Evolutionary conservation across 805 yeast species (phyloP).

Genomic region (Candida tammaniensis): DNA sequence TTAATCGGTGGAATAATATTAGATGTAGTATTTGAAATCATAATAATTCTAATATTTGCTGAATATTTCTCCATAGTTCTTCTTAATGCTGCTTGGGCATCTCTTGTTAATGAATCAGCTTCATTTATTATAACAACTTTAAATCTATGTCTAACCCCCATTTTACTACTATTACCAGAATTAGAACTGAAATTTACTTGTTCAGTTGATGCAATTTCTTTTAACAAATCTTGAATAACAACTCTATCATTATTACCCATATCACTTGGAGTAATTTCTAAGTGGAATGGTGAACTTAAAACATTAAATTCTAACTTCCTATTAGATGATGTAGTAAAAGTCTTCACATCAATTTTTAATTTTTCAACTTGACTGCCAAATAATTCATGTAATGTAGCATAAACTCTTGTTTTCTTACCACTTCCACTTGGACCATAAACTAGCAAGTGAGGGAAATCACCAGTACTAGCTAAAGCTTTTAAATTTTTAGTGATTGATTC

Average conservation of each 20-base stretch:
- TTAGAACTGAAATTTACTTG: conserved; percentile 69
- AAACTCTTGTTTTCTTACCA: conserved; percentile 92
- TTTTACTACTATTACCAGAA: conserved; percentile 39
- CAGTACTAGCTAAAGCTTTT: conserved; percentile 57
- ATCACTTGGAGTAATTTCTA: conserved; percentile 95
- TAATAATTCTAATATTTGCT: conserved; percentile 74
- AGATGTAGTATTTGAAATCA: conserved; percentile 87
- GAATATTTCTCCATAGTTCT: conserved; percentile 96
- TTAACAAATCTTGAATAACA: conserved; percentile 89
- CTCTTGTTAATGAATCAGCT: conserved; percentile 85
- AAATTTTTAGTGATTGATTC: conserved; percentile 60
- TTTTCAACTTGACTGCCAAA: conserved; percentile 83
- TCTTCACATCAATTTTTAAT: conserved; percentile 81
- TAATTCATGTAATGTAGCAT: conserved; percentile 72
- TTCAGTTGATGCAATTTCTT: conserved; percentile 93
- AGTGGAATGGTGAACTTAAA: conserved; percentile 85
- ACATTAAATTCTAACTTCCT: conserved; percentile 88
- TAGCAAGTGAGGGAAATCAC: conserved; percentile 90
- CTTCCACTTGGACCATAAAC: conserved; percentile 96
- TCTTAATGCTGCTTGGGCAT: conserved; percentile 94
- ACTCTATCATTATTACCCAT: conserved; percentile 95
- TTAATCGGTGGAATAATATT: conserved; percentile 91
- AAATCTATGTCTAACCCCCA: conserved; percentile 50
- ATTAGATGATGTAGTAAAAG: conserved; percentile 69
- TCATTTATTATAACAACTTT: conserved; percentile 86